phyloP scores from a whole-genome alignment of 257 asterid genomes.

The Penstemon newberryi region DNA sequence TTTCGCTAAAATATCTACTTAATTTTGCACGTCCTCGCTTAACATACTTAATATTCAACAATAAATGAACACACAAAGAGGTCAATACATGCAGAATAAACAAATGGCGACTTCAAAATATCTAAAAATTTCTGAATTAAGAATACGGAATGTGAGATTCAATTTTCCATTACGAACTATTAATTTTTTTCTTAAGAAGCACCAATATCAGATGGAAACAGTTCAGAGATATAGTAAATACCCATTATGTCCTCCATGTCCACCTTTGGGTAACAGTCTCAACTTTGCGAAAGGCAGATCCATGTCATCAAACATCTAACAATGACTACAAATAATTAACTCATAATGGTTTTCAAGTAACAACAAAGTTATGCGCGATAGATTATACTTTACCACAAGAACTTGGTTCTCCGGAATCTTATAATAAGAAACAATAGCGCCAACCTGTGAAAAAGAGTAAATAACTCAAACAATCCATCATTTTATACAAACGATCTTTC shows the following conservation, averaged over 20 bases:
- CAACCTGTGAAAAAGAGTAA: conserved; percentile 59
- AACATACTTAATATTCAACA: neutral
- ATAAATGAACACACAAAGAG: too few relatives aligned
- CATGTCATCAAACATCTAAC: conserved; percentile 87
- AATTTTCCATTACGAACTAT: too few relatives aligned
- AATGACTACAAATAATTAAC: conserved; percentile 7
- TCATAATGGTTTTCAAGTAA: conserved; percentile 9
- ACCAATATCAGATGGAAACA: conserved; percentile 8
- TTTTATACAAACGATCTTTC: neutral
- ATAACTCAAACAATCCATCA: conserved; percentile 26
- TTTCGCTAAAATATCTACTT: too few relatives aligned
- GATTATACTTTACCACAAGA: conserved; percentile 67
- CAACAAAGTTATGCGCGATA: neutral
- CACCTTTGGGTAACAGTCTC: conserved; percentile 92
- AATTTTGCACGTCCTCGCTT: neutral
- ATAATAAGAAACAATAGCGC: conserved; percentile 82
- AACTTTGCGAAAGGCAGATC: conserved; percentile 91
- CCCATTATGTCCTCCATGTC: conserved; percentile 99
- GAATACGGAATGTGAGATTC: neutral
- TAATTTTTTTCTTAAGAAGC: too few relatives aligned
- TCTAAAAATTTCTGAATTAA: neutral
- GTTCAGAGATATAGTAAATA: conserved; percentile 30
- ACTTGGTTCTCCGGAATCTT: conserved; percentile 90
- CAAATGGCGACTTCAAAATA: neutral
- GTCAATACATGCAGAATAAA: too few relatives aligned